Evolutionary conservation across 148 eudicot species (phyloP).

Genomic region (Persicaria maculosa): DNA sequence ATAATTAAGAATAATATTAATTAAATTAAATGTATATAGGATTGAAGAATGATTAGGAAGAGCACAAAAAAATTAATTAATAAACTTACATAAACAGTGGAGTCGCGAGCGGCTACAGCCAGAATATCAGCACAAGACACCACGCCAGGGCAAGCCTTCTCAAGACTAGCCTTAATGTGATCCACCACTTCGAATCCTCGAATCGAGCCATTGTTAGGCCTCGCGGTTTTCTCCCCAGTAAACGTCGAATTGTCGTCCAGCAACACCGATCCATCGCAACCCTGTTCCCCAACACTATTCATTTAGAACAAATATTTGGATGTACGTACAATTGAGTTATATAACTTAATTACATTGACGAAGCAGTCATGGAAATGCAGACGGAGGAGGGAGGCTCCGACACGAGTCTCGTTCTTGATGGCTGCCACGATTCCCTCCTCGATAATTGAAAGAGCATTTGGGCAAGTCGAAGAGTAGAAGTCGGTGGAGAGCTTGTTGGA

Average conservation of each 20-base stretch:
- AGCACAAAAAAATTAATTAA: not conserved
- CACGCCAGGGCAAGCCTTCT: conserved; percentile 34
- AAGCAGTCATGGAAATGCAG: conserved; percentile 58
- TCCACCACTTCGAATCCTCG: conserved; percentile 52
- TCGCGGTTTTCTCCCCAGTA: conserved; percentile 38
- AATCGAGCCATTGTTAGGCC: conserved; percentile 34
- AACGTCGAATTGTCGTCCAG: conserved; percentile 35
- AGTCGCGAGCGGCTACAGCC: conserved; percentile 47
- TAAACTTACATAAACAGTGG: conserved; percentile 28
- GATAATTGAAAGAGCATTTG: conserved; percentile 13
- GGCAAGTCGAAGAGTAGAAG: conserved; percentile 13
- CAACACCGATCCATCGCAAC: conserved; percentile 46
- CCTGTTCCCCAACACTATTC: conserved; percentile 20
- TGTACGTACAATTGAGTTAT: not conserved
- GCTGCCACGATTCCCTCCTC: conserved; percentile 22
- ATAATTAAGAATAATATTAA: no score
- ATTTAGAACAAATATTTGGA: not conserved
- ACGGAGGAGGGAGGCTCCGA: conserved; percentile 54
- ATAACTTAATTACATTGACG: conserved; percentile 36
- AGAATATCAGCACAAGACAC: conserved; percentile 59
- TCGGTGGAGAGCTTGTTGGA: conserved; percentile 8
- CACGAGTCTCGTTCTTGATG: conserved; percentile 31
- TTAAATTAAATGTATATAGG: not conserved
- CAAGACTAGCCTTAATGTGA: conserved; percentile 30
- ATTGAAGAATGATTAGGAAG: not conserved